Base-by-base conservation (phyloP, 2,329 filamentous ascomycete species). In the Aspergillus fijiensis region DNA sequence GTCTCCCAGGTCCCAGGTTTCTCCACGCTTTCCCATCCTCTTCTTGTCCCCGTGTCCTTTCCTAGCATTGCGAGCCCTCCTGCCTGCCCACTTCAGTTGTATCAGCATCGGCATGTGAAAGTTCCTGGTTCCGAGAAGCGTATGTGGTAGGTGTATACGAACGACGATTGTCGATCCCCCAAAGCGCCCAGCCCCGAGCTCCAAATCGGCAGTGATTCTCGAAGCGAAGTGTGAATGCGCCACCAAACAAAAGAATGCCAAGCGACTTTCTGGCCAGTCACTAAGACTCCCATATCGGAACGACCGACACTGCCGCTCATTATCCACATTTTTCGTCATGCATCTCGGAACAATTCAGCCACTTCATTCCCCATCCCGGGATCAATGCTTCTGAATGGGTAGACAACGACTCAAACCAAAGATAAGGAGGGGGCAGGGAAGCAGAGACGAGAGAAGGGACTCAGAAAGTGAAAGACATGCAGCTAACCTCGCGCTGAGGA, bases 1-100 rank as follows among this genome's bases (percentile, higher is more conserved):
- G 75, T 77, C 56, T 62, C 57, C 59, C 56, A 59, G 55, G 62
- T 62, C 61, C 59, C 42, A 16, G 21, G 14, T 33, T n/a, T 48
- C 58, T 65, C 59, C 60, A 49, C 14, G 51, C 45, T 60, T 53
- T 35, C 27, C 27, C 27, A 29, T 29, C 27, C 33, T 35, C 54
- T 58, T 60, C 64, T 70, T 67, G 63, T 51, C 48, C 49, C 25
- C 50, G 16, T 55, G 39, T 11, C 33, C 57, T 57, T 60, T 31
- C 29, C 49, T 27, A 47, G 39, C 42, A 21, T 55, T 45, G 39
- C 5, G 16, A 45, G 39, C 39, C 14, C 2, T 45, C 7, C 16
- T 16, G 39, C 39, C 16, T 16, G 39, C 39, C 39, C 14, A n/a
- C 45, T 48, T 16, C 39, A 21, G 33, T 45, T 31, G 53, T 48